Conservation (phyloP, 352 stramenopile genomes). For the Elongisporangium undulatum region DNA sequence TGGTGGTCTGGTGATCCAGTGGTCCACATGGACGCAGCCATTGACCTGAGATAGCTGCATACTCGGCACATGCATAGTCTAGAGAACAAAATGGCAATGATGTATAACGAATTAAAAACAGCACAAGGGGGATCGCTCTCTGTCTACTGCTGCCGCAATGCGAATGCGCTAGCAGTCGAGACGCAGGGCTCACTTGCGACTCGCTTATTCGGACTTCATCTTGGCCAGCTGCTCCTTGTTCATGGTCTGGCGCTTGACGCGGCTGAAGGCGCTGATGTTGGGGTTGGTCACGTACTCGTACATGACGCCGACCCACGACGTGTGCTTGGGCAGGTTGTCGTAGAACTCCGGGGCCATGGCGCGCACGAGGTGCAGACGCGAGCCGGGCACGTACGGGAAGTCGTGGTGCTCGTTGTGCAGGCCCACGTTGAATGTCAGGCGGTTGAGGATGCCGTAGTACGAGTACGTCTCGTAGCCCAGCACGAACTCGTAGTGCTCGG, state of each 20-base stretch:
- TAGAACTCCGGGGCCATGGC: constrained; percentile 95
- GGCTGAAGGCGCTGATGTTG: constrained; percentile 90
- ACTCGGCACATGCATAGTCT: not conserved
- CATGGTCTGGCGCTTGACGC: constrained; percentile 85
- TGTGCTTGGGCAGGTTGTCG: constrained; percentile 91
- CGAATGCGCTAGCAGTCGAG: not conserved
- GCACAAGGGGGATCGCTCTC: not conserved
- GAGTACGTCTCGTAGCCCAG: constrained; percentile 96
- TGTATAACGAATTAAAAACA: not conserved
- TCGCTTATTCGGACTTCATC: constrained; percentile 62
- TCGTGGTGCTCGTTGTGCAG: constrained; percentile 99
- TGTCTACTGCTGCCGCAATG: not conserved
- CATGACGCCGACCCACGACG: constrained; percentile 92
- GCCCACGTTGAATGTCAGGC: constrained; percentile 96
- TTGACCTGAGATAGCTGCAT: not conserved
- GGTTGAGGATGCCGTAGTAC: constrained; percentile 98
- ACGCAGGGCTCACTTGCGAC: not conserved
- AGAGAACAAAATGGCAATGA: not conserved
- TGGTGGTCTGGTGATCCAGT: too few species aligned
- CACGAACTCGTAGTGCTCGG: constrained; percentile 96
- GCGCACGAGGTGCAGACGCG: constrained; percentile 87
- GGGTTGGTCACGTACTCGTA: constrained; percentile 93
- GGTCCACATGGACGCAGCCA: not conserved
- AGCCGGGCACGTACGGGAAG: constrained; percentile 92
- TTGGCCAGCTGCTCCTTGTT: constrained; percentile 51